Base-by-base conservation (phyloP, 2,329 filamentous ascomycete species). In the Periconia sp. region DNA sequence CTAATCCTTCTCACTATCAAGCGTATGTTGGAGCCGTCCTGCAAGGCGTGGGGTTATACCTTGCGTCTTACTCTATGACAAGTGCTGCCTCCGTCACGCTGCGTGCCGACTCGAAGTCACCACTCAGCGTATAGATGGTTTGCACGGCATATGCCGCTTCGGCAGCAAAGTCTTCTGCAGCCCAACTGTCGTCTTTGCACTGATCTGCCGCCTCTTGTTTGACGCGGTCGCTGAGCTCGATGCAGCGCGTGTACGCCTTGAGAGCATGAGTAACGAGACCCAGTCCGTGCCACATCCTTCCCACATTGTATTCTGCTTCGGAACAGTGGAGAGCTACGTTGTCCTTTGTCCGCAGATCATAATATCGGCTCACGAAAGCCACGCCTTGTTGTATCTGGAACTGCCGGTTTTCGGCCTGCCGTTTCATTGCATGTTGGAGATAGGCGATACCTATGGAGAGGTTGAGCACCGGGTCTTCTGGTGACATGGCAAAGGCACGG, bases 361-460 rank as follows among this genome's bases (percentile, higher is more conserved):
- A 87, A 74, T 95, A 96, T 35, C 85, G 79, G 53, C 87, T 84
- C 53, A 97, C 75, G 65, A 96, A 97, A 0, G 87, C 80, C 47
- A 97, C 82, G 0, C 92, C 94, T 71, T 97, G 92, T 59, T 91
- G 81, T 41, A 97, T 85, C 41, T 92, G 84, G 67, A 90, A 93
- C 69, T 97, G 93, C 1, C 94, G 81, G 69, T 97, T 97, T 45
- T 93, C 91, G 0, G 89, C 87, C 72, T 96, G 91, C 2, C 93
- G 84, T 72, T 97, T 97, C 66, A 97, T 82, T 0, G 89, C 88
- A 70, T 94, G 89, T 71, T 97, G 91, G 40, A 97, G 84, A 71
- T 96, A 97, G 30, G 88, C 64, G 2, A 72, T 56, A 9, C 88
- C 92, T 20, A 97, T 87, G 62, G 85, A 89, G 11, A 99, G 82